phyloP scores from a whole-genome alignment of 2,329 filamentous ascomycete species.

The Myriosclerotinia curreyana region DNA sequence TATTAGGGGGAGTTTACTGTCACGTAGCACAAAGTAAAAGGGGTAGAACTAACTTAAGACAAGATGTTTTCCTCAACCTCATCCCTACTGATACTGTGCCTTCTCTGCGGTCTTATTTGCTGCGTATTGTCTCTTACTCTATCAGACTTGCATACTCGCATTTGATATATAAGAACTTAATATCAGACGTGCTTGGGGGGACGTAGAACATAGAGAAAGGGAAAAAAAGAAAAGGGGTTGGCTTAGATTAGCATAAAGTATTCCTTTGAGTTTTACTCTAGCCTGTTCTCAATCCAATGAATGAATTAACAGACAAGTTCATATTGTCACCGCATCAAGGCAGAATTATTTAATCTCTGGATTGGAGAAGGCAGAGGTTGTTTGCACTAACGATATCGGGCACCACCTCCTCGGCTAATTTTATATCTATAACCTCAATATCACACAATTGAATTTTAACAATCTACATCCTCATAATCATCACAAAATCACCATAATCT shows the following conservation, averaged over 20 bases:
- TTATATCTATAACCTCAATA: not conserved
- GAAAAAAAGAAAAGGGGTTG: not conserved
- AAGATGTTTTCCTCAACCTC: not conserved
- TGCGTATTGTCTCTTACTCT: rapidly evolving
- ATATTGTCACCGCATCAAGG: not conserved
- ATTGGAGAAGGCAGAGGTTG: not conserved
- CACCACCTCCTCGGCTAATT: not conserved
- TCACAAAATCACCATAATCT: not conserved
- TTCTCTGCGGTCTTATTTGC: not conserved
- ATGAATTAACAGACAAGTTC: not conserved
- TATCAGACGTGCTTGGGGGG: rapidly evolving
- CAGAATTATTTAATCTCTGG: not conserved
- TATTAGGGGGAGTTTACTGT: not conserved
- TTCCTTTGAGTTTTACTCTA: not conserved
- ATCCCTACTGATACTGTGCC: not conserved
- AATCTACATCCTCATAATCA: not conserved
- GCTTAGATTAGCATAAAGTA: not conserved
- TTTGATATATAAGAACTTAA: no score
- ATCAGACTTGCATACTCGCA: not conserved
- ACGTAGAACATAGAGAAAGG: not conserved
- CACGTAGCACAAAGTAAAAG: not conserved
- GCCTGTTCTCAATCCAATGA: not conserved
- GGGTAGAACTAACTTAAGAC: not conserved
- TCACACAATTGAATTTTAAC: not conserved
- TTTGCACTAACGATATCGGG: not conserved